Evolutionary conservation across 208 protist genomes (phyloP), one percentile per base, ranked within the genome.

Genomic region (Acanthamoeba triangularis): DNA sequence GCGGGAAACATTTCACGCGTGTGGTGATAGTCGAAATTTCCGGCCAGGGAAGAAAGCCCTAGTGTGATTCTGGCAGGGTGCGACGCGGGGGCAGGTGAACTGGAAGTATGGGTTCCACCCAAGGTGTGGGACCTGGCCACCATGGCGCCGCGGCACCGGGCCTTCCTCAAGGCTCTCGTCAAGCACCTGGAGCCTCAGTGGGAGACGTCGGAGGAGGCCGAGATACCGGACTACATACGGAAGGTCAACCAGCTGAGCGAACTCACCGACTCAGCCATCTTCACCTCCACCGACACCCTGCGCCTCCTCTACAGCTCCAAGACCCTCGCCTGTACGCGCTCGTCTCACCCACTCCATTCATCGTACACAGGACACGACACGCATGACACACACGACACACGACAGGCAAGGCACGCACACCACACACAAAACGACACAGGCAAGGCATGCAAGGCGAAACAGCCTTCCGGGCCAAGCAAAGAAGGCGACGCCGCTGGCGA

Each of bases 231-330:
- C 59, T 72, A 54, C 25, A 92, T 92, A 7, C 52, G 59, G 1
- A 23, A 14, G 52, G 35, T 52, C 35, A 92, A 92, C 59, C 20
- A 20, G 11, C 44, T 92, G 1, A 33, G 25, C 37, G 56, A 92
- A 23, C n/a, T 72, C 6, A 10, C 74, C 37, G 85, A 92, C 59
- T 67, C 33, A 5, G 61, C 85, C 20, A 92, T 92, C 14, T 92
- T 92, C 85, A 92, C 85, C 18, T 76, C 85, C 30, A 92, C 85
- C n/a, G 59, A 92, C 35, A 76, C 85, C 25, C 35, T 92, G 11
- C 85, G 85, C 52, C 25, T 74, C 28, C 85, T 92, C 56, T 92
- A 92, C 61, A 92, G 85, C 59, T 33, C 33, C 85, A 92, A 92
- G 35, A 49, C 11, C 1, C 59, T 92, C 23, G 37, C 37, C 4